Base-by-base conservation (phyloP, 2,329 filamentous ascomycete species). In the Ascochyta koolunga region DNA sequence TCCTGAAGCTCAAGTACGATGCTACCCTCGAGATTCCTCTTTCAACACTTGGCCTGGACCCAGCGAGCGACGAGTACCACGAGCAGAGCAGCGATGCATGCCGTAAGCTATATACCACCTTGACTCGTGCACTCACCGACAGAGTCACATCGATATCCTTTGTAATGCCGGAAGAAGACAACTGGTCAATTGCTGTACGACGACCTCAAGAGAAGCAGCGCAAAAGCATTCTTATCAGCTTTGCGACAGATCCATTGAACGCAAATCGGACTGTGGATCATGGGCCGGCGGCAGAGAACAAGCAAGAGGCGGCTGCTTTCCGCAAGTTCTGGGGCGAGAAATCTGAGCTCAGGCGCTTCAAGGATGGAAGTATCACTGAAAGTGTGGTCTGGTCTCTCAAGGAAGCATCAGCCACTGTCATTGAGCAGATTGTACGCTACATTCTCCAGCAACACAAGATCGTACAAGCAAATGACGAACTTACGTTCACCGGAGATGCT, bases 311-410 rank as follows among this genome's bases (percentile, higher is more conserved):
- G 21, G 86, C 87, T 9, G 83, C 82, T 27, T 99, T 97, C 73
- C 89, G 91, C 31, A 85, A 88, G 29, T 98, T 99, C 71, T 99
- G 96, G 95, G 95, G 93, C 6, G 89, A 93, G 9, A 96, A 95
- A 72, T 86, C 95, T 1, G 95, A 99, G 73, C 81, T 99, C 39
- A 86, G 95, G 60, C 89, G 95, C 18, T 99, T 99, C 80, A 96
- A 93, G 66, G 92, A 98, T 68, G 95, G 95, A 19, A 93, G 89
- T 65, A 97, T 99, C 61, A 82, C 92, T 8, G 96, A 99, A 74
- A 96, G 90, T 67, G 80, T 98, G 25, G 88, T 96, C 18, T 99
- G 95, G 95, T 81, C 76, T 2, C 58, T 81, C 2, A 83, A 87
- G 60, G 82, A 84, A 49, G 79, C 83, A 1, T 79, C 86, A 1